Evolutionary conservation across 2,329 filamentous ascomycete genomes (phyloP), one percentile per base, ranked within the genome.

Genomic region (Sordariomycetes sp.): DNA sequence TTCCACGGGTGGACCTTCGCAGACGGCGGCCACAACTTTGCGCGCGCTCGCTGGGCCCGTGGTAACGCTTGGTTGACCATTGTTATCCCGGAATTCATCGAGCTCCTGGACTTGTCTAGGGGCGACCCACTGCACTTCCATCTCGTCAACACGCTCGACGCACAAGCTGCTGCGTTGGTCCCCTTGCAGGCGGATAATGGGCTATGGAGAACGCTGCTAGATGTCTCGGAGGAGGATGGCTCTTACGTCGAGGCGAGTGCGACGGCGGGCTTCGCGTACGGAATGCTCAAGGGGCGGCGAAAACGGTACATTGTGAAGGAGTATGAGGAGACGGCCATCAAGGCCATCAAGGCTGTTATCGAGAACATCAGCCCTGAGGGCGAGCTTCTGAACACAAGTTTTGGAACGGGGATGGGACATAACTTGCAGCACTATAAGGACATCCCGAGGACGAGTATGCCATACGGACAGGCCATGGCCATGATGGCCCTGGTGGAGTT

Each of bases 1-100:
- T 92, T 87, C 75, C 89, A 93, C 70, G 89, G 89, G 32, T 93
- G 89, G 89, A 86, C 86, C 11, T 92, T 90, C 64, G 79, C 86
- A 54, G 79, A 84, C 1, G 80, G 80, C 10, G 86, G 83, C 0
- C 80, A 84, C 67, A 82, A 84, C 68, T 84, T 84, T 63, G 81
- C 81, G 0, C 68, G 74, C 54, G 81, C 81, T 0, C 68, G 77
- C 10, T 85, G 81, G 81, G 81, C 79, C 1, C 70, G 81, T 28
- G 81, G 81, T 20, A 89, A 89, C 67, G 79, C 77, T 61, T 93
- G 89, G 89, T 68, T 93, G 53, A 92, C 88, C 0, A 92, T 93
- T 60, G 88, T 83, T n/a, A 88, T 92, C 57, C 88, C 88, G 0
- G 89, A 93, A 65, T 88, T 92, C 63, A 78, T 93, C 59, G 89